phyloP scores from a whole-genome alignment of 345 rosid species.

The Firmiana major region DNA sequence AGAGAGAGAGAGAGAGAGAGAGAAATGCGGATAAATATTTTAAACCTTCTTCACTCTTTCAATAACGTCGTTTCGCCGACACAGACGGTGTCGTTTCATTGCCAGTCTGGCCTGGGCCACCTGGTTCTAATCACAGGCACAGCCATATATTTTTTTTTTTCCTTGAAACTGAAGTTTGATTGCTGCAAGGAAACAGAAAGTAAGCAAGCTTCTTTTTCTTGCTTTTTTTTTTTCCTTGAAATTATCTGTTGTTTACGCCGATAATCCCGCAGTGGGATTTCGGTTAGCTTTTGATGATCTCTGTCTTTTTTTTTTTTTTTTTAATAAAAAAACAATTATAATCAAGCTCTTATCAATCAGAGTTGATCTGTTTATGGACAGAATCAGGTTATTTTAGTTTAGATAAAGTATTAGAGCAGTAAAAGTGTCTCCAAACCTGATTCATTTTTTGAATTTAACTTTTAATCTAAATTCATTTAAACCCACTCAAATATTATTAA shows the following conservation, averaged over 20 bases:
- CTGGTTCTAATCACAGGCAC: too few species aligned
- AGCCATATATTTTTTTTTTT: not conserved
- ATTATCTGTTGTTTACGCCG: not conserved
- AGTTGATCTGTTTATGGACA: too few species aligned
- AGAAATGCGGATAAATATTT: not conserved
- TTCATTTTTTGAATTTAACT: too few species aligned
- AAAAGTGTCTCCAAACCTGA: too few species aligned
- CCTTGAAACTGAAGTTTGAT: not conserved
- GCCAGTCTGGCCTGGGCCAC: not conserved
- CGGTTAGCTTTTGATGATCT: not conserved
- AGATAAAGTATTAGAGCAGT: too few species aligned
- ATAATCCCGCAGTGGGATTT: not conserved
- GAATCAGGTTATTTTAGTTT: too few species aligned
- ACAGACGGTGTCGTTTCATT: constrained; percentile 14
- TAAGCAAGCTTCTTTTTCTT: not conserved
- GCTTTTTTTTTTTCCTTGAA: not conserved
- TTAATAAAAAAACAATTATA: not conserved
- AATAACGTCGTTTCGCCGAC: constrained; percentile 2
- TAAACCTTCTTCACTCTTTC: not conserved
- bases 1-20: too few species aligned
- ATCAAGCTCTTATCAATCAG: not conserved
- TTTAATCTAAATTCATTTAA: too few species aligned
- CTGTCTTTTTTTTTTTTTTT: not conserved
- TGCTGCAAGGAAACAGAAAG: not conserved
- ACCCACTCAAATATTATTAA: too few species aligned